Base-by-base conservation (phyloP, 345 rosid species). In the Orychophragmus violaceus region DNA sequence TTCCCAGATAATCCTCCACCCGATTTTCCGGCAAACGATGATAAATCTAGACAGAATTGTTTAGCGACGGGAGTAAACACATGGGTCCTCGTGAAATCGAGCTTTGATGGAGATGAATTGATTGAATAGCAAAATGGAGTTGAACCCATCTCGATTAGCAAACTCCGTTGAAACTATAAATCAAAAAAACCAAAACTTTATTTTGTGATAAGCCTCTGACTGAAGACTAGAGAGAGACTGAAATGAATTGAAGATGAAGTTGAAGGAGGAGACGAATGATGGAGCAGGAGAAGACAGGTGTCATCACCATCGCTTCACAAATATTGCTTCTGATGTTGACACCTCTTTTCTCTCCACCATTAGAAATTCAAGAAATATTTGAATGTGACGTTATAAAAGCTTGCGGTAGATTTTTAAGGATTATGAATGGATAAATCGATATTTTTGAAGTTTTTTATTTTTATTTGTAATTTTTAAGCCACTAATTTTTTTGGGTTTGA, bases 61-160 rank as follows among this genome's bases (percentile, higher is more conserved):
- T 56, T 84, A 24, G 69, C 48, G 1, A 68, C 11, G 16, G 81
- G 84, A 65, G 61, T 48, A 3, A 80, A 75, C 45, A 80, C 69
- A 27, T 80, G 88, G 83, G 77, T 79, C 57, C 67, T 83, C 4
- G 93, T 61, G 73, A 82, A 79, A 64, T 78, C 57, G 8, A 84
- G 62, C 16, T 86, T 74, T 24, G 76, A 51, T 60, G 69, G 71
- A 22, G 87, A 78, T 16, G 82, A 85, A 23, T 76, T 77, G 35
- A 78, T 64, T 5, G 83, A 75, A 77, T 74, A 81, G 74, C 77
- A 79, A 59, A 83, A 74, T 66, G 80, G 59, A 79, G 91, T 42
- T 24, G 91, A 78, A 74, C 87, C 86, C 96, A 89, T 89, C 52
- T 69, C 77, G 65, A 14, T 0, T 17, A 48, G 29, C 1, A 28